Base-by-base conservation (phyloP, 78 protist species). In the Dictyostelium capitatum region DNA sequence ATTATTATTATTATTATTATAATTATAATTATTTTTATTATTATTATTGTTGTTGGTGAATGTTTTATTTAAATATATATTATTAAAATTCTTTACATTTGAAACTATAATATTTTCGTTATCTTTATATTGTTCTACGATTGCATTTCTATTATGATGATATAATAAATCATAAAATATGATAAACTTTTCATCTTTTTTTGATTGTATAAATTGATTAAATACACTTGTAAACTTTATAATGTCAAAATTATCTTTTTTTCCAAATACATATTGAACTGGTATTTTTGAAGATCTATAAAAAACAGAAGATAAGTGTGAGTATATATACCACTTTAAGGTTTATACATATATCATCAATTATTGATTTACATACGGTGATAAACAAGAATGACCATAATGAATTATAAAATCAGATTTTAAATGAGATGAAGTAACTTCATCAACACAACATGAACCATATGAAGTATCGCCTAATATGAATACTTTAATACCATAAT, bases 371-470 rank as follows among this genome's bases (percentile, higher is more conserved):
- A 87, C 82, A n/a, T 87, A 89, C 82, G 80, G 94, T 54, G 94
- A 89, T 47, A 82, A 47, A 73, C 94, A 89, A n/a, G 90, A 82
- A 48, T 89, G 89, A 47, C 94, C 94, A 78, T 89, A 89, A 57
- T 89, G 94, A 46, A 89, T 89, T 6, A 89, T 73, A 17, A 89
- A 89, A 65, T 89, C 94, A 0, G 94, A 47, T 46, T 59, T 78
- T 23, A 81, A 41, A 57, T 89, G 94, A 17, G 81, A 72, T 1
- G 94, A 70, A 19, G 84, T 81, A 1, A 89, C 94, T 37, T 89
- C 94, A 78, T 89, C 94, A 19, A 89, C 84, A 64, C 94, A 89
- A 89, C 94, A 89, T 15, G 82, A 79, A 25, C 94, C 94, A 89
- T 89, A 89, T 17, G 94, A 54, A 15, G 94, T 89, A 23, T 89